Evolutionary conservation across 306 rosid genomes (phyloP), one percentile per base, ranked within the genome.

Genomic region (Casuarina glauca): DNA sequence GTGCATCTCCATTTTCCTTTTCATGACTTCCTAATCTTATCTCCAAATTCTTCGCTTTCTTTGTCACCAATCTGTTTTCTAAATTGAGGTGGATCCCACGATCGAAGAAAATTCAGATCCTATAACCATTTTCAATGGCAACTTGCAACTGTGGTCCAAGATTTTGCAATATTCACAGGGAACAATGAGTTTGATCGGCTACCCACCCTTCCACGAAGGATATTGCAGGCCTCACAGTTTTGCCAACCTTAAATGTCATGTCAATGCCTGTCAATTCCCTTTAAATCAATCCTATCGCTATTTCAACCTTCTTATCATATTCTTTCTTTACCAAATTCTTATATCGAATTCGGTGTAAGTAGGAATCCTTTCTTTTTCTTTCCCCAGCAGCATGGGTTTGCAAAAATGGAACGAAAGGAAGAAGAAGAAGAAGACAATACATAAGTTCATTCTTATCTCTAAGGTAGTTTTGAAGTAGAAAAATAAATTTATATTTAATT

Each of bases 121-220:
- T 15, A 44, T 44, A 16, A 58, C 58, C 49, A 62, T 32, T 12
- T n/a, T 48, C 41, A 36, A 13, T 72, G 35, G 15, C 68, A 63
- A 73, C 43, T 51, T 43, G 52, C 73, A 2, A 15, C 32, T 26
- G 32, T 57, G 20, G 73, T 70, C 70, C 84, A 80, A 3, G 57
- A 15, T 15, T 35, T 11, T 53, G 74, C 61, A 79, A 83, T 44
- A 3, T 78, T 75, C 70, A 60, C 61, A n/a, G 52, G 61, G 32
- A 82, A 51, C 48, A 72, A 43, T 13, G 41, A 75, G 81, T 75
- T 83, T 71, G 78, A 70, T 55, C 75, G 83, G 80, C 86, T 76
- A 79, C 74, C 80, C 72, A 74, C 75, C 69, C 44, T 39, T 36
- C 66, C 45, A 48, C 3, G 15, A 48, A 9, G 51, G 11, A 48